Evolutionary conservation across 2,329 filamentous ascomycete species (phyloP), one percentile per base, ranked within the genome.

Genomic region (Pseudocercospora pini-densiflorae): DNA sequence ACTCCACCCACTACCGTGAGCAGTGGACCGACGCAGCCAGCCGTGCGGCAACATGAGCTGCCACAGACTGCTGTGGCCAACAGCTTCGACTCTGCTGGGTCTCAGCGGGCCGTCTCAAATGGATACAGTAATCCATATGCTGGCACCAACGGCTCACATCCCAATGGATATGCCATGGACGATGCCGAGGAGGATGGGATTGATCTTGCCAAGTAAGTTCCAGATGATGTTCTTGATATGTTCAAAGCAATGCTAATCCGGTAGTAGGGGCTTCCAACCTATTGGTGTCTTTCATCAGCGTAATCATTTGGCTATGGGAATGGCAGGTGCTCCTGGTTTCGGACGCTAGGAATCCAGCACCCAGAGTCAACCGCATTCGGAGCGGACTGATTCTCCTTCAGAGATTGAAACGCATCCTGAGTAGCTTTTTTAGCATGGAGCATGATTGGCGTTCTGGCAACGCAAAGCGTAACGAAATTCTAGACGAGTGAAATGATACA

Each of bases 151-250:
- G 61, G 43, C 23, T 53, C 61, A 21, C 64, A 62, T 19, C 54
- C 64, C 16, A 71, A 72, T 12, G 70, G 66, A 33, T 74, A 72
- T 60, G 78, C 78, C 23, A 77, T 78, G 16, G 79, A 81, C 31
- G 75, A 79, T 6, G 81, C 80, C 23, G 79, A 80, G 57, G 81
- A 83, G 51, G 81, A 81, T 61, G 79, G 81, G 16, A 83, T 83
- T 64, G 82, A 84, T 76, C 75, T 84, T 54, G 80, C 79, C 54
- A 84, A 83, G 82, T 84, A 76, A 77, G 81, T 77, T 47, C 33
- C 21, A 21, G 19, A 47, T 29, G 21, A 47, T 5, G 43, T 53
- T 7, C 14, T 40, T 21, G 23, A 23, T n/a, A 33, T 14, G 5
- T 8, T 23, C 23, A 47, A 36, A 47, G n/a, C 49, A 59, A 67